Conservation (phyloP, 2,329 filamentous ascomycete species). For the Coniochaeta sp. region DNA sequence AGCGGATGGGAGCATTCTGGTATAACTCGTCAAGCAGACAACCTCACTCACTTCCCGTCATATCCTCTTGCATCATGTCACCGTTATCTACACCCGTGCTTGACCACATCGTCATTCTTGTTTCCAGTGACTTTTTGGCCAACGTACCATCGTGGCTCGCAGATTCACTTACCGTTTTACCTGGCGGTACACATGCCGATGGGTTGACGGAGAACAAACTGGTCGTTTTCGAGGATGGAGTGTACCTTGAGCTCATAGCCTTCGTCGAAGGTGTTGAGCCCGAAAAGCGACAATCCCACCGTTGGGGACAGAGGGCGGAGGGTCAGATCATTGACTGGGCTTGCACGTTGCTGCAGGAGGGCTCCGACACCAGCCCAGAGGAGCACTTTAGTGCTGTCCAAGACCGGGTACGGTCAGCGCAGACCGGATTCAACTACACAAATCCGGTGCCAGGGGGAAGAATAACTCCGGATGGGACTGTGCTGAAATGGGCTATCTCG, state of each 20-base stretch:
- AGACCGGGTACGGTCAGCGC: slow-evolving; percentile 21
- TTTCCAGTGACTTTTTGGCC: slow-evolving; percentile 41
- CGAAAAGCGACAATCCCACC: slow-evolving; percentile 36
- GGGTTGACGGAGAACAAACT: slow-evolving; percentile 54
- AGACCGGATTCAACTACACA: slow-evolving; percentile 33
- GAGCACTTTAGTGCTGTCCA: slow-evolving; percentile 29
- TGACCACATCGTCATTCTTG: slow-evolving; percentile 59
- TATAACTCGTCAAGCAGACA: not conserved
- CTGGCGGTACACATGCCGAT: slow-evolving; percentile 55
- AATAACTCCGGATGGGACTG: slow-evolving; percentile 43
- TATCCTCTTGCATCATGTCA: not conserved
- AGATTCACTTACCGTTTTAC: slow-evolving; percentile 46
- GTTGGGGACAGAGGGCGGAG: slow-evolving; percentile 46
- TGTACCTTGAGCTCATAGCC: slow-evolving; percentile 59
- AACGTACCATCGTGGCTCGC: slow-evolving; percentile 42
- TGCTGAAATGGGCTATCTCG: slow-evolving; percentile 53
- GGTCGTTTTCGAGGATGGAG: slow-evolving; percentile 54
- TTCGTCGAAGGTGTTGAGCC: slow-evolving; percentile 41
- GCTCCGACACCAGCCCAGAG: slow-evolving; percentile 8
- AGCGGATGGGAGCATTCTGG: not conserved
- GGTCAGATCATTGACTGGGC: slow-evolving; percentile 54
- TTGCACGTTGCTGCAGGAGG: slow-evolving; percentile 30
- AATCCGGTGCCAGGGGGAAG: slow-evolving; percentile 45
- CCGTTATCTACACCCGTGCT: slow-evolving; percentile 18
- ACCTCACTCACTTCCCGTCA: not conserved